These are phyloP conservation scores for Coniella lustricola DNA, from an alignment of 2,329 filamentous ascomycete species.

Conservation along the genomic window DNA sequence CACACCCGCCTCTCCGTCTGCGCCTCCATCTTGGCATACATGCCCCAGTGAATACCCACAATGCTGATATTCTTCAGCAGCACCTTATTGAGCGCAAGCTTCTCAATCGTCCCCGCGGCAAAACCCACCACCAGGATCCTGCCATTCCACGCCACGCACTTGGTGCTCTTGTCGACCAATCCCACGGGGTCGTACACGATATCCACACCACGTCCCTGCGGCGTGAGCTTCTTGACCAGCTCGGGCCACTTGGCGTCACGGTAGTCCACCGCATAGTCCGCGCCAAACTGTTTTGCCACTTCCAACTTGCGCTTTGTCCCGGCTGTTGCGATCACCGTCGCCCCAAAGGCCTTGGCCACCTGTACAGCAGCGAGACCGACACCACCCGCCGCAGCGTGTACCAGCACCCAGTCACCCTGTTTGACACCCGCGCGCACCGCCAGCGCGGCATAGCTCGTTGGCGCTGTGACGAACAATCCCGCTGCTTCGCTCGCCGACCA, in stretches of 20 bases:
- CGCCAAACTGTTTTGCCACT: slow-evolving; percentile 73
- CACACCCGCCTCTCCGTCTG: slow-evolving; percentile 68
- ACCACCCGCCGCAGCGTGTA: slow-evolving; percentile 88
- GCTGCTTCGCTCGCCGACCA: slow-evolving; percentile 84
- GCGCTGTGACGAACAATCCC: slow-evolving; percentile 84
- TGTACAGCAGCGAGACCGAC: slow-evolving; percentile 90
- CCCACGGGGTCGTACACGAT: slow-evolving; percentile 95
- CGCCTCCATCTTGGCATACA: slow-evolving; percentile 67
- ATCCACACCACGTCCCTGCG: slow-evolving; percentile 67
- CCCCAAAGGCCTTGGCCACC: slow-evolving; percentile 84
- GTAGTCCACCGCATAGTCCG: slow-evolving; percentile 79
- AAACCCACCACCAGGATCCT: slow-evolving; percentile 84
- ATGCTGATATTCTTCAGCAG: slow-evolving; percentile 88
- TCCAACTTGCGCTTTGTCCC: slow-evolving; percentile 73
- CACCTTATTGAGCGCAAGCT: slow-evolving; percentile 86
- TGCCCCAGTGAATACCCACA: slow-evolving; percentile 88
- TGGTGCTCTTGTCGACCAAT: slow-evolving; percentile 77
- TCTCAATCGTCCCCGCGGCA: slow-evolving; percentile 79
- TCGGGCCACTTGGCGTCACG: slow-evolving; percentile 55
- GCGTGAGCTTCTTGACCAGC: slow-evolving; percentile 70
- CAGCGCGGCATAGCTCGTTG: slow-evolving; percentile 79
- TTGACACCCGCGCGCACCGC: slow-evolving; percentile 72
- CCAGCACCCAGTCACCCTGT: slow-evolving; percentile 75
- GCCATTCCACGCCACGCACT: slow-evolving; percentile 91
- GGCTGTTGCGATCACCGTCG: slow-evolving; percentile 88